These are phyloP conservation scores for Aphanomyces euteiches DNA, from an alignment of 352 stramenopile species.

Conservation along the genomic window DNA sequence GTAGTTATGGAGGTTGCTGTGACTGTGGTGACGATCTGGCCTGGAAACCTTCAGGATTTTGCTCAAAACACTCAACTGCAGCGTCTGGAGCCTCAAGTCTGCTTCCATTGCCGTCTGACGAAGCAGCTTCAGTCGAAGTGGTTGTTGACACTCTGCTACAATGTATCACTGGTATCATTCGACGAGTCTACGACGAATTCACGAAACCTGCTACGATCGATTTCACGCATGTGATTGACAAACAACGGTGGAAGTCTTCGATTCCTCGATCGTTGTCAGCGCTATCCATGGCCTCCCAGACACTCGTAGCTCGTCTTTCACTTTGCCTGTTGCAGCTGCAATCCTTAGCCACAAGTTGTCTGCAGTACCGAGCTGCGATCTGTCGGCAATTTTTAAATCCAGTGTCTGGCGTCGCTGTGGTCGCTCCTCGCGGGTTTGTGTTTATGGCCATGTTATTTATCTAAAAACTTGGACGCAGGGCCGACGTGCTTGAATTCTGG, in stretches of 20 bases:
- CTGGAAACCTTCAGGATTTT: conserved; percentile 75
- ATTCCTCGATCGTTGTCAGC: conserved; percentile 32
- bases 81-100: conserved; percentile 22
- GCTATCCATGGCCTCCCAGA: conserved; percentile 42
- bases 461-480: conserved; percentile 35
- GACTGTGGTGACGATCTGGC: conserved; percentile 77
- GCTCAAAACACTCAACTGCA: conserved; percentile 49
- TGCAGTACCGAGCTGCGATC: conserved; percentile 61
- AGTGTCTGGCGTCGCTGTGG: conserved; percentile 10
- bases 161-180: conserved; percentile 14
- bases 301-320: conserved; percentile 53
- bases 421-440: neutral
- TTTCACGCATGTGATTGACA: conserved; percentile 41
- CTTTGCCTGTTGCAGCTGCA: conserved; percentile 65
- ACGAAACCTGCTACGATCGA: conserved; percentile 36
- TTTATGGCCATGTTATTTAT: conserved; percentile 2
- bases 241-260: conserved; percentile 23
- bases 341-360: conserved; percentile 64
- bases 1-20: conserved; percentile 73
- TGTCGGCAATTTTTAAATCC: conserved; percentile 55
- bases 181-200: conserved; percentile 26
- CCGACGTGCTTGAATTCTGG: conserved; percentile 52
- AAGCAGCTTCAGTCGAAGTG: conserved; percentile 38
- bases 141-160: conserved; percentile 46
- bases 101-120: neutral